Conservation (phyloP, 805 yeast species). For the Monosporozyma unispora region DNA sequence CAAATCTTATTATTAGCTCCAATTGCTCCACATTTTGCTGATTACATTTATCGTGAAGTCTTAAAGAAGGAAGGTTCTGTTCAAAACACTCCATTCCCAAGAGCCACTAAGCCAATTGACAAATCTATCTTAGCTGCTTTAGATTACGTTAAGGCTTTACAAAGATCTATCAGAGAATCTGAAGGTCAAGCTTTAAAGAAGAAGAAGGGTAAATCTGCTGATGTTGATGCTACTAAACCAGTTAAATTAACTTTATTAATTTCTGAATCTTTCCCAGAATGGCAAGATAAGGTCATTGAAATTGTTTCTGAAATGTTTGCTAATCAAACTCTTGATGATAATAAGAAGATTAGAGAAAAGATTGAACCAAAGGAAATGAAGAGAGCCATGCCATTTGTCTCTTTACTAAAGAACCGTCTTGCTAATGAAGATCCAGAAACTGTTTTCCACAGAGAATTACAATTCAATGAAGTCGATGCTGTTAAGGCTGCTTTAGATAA, state of each 20-base stretch:
- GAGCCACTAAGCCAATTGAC: conserved; percentile 58
- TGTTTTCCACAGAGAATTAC: conserved; percentile 84
- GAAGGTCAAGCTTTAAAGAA: conserved; percentile 79
- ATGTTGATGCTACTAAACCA: conserved; percentile 67
- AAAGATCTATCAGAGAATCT: conserved; percentile 84
- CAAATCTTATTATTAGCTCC: conserved; percentile 85
- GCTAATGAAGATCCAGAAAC: conserved; percentile 55
- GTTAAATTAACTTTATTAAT: conserved; percentile 64
- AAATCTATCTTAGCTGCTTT: conserved; percentile 56
- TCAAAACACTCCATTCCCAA: conserved; percentile 74
- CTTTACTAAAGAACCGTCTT: conserved; percentile 74
- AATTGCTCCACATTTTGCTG: conserved; percentile 93
- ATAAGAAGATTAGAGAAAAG: conserved; percentile 50
- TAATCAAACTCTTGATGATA: conserved; percentile 53
- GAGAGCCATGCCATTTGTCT: conserved; percentile 96
- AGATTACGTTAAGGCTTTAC: conserved; percentile 65
- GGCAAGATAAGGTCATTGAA: conserved; percentile 78
- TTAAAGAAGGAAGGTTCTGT: conserved; percentile 57
- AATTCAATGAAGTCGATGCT: conserved; percentile 67
- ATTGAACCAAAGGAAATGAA: conserved; percentile 82
- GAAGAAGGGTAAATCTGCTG: conserved; percentile 77
- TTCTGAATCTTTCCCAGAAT: conserved; percentile 80
- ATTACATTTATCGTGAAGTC: conserved; percentile 77
- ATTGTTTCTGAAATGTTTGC: conserved; percentile 72
- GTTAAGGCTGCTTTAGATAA: conserved; percentile 47